phyloP scores from a whole-genome alignment of 1,284 basidiomycete species.

The Moniliophthora roreri region DNA sequence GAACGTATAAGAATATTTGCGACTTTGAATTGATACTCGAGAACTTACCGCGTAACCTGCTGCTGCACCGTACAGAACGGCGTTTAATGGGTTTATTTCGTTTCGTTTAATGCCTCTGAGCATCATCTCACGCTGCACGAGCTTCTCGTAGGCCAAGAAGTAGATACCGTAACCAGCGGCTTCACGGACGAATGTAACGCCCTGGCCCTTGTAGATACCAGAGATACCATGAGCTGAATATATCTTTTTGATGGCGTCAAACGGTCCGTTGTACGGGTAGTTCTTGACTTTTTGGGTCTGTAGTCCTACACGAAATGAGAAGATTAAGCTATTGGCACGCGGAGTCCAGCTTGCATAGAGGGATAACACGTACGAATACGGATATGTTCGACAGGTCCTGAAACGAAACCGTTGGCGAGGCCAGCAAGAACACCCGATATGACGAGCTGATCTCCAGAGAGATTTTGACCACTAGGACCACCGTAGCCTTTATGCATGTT shows the following conservation, averaged over 20 bases:
- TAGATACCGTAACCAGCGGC: slow-evolving; percentile 86
- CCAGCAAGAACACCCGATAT: slow-evolving; percentile 83
- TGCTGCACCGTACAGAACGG: slow-evolving; percentile 83
- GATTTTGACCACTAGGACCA: slow-evolving; percentile 55
- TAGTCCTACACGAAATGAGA: slow-evolving; percentile 59
- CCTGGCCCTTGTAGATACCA: slow-evolving; percentile 92
- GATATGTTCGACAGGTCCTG: slow-evolving; percentile 96
- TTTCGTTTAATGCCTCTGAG: slow-evolving; percentile 69
- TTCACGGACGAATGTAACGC: slow-evolving; percentile 88
- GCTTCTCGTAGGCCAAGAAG: slow-evolving; percentile 92
- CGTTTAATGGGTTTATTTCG: slow-evolving; percentile 74
- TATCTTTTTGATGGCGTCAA: slow-evolving; percentile 85
- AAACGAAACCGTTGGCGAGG: slow-evolving; percentile 88
- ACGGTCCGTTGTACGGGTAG: slow-evolving; percentile 79
- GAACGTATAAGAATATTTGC: neutral
- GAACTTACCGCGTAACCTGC: slow-evolving; percentile 83
- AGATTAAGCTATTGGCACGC: slow-evolving; percentile 10
- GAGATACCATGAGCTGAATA: slow-evolving; percentile 71
- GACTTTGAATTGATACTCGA: slow-evolving; percentile 5
- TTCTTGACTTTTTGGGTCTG: slow-evolving; percentile 84
- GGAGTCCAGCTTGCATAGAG: slow-evolving; percentile 8
- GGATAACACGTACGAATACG: slow-evolving; percentile 77
- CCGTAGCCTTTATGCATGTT: slow-evolving; percentile 58
- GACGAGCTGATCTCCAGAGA: slow-evolving; percentile 72
- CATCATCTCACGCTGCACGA: slow-evolving; percentile 84